Conservation (phyloP, 768 basidiomycete species). For the Pleurotus pulmonarius region DNA sequence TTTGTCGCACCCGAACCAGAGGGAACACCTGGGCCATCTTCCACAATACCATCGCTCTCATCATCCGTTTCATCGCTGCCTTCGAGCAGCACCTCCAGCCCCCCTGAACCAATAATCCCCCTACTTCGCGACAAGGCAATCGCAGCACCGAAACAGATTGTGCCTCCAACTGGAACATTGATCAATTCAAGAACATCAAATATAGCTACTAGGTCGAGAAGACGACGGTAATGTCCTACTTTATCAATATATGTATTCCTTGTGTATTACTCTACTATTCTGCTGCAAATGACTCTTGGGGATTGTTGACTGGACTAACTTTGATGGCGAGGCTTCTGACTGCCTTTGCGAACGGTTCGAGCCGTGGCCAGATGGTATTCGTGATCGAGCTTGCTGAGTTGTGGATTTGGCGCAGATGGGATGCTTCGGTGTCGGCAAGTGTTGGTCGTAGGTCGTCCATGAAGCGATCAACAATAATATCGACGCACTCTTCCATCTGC, state of each 20-base stretch:
- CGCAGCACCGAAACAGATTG: neutral
- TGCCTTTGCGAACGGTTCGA: neutral
- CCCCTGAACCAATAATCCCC: conserved; percentile 12
- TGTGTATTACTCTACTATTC: neutral
- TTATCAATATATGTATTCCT: conserved; percentile 7
- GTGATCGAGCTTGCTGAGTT: neutral
- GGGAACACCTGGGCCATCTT: conserved; percentile 13
- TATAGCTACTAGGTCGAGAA: conserved; percentile 31
- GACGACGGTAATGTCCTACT: conserved; percentile 20
- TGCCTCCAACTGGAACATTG: conserved; percentile 28
- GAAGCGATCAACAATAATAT: neutral
- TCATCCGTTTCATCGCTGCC: conserved; percentile 41
- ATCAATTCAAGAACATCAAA: conserved; percentile 40
- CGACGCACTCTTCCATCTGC: neutral
- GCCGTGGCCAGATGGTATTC: neutral
- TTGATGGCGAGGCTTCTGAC: neutral
- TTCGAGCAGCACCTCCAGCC: conserved; percentile 17
- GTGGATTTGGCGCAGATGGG: neutral
- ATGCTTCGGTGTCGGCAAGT: neutral
- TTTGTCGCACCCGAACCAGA: neutral
- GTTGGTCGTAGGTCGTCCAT: neutral
- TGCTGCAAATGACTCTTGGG: neutral
- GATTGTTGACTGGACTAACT: neutral
- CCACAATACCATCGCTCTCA: conserved; percentile 27
- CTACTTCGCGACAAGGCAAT: conserved; percentile 12